Evolutionary conservation across 2,329 filamentous ascomycete species (phyloP).

Genomic region (Gnomoniopsis smithogilvyi): DNA sequence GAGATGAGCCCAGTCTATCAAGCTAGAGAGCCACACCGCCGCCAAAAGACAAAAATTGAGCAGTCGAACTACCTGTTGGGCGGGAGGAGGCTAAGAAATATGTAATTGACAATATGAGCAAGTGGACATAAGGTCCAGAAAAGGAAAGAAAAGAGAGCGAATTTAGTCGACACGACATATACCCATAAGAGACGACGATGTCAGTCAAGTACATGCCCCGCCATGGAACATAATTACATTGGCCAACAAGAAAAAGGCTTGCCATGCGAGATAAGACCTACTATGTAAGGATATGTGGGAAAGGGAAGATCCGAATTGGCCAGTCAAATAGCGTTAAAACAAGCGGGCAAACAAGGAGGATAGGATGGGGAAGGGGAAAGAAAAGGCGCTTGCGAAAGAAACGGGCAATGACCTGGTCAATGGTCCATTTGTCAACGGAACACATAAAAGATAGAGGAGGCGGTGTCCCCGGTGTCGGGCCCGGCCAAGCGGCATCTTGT

Average conservation of each 20-base stretch:
- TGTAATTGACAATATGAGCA: background rate
- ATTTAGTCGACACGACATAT: background rate
- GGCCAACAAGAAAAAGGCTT: background rate
- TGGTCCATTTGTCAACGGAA: background rate
- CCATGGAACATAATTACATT: constrained; percentile 4
- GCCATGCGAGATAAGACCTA: constrained; percentile 15
- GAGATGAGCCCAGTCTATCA: background rate
- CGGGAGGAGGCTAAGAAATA: no score
- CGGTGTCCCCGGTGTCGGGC: background rate
- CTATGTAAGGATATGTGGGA: background rate
- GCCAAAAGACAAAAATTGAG: background rate
- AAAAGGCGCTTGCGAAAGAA: background rate
- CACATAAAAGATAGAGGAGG: background rate
- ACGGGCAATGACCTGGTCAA: background rate
- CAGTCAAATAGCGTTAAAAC: background rate
- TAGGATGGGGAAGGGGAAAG: no score
- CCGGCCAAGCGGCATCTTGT: background rate
- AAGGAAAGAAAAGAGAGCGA: background rate
- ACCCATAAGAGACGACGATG: background rate
- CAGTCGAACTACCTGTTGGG: background rate
- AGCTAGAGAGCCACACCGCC: background rate
- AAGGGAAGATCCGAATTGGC: background rate
- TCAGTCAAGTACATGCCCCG: constrained; percentile 7
- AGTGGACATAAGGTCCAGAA: background rate
- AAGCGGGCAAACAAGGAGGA: background rate